Base-by-base conservation (phyloP, 805 yeast species). In the Lachancea lanzarotensis region DNA sequence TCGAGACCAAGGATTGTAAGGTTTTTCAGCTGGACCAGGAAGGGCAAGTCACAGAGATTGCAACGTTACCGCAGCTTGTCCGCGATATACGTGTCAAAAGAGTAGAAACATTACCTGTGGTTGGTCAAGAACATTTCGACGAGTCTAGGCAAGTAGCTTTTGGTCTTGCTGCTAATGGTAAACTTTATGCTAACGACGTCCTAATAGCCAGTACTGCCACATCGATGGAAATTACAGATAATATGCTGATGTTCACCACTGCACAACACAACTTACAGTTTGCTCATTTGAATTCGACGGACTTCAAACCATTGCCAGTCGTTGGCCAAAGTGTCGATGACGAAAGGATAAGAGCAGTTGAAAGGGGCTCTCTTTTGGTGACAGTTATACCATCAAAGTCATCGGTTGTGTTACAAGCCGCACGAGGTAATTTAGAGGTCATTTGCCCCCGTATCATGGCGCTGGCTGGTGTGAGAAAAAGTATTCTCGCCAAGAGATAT, bases 401-500 rank as follows among this genome's bases (percentile, higher is more conserved):
- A 45, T 75, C 90, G 0, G 89, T 95, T 16, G 80, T 87, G 3
- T 70, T 93, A 43, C 96, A 93, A 63, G 96, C 96, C 3, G 95
- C 95, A 47, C 77, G 99, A 62, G 99, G 99, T 49, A 93, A 93
- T 57, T 69, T 93, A 53, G 99, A 93, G 64, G 89, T 98, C 0
- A 84, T 93, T 16, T 82, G 79, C 57, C 98, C 99, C 12, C 75
- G 98, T 62, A 84, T 93, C 38, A 81, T 93, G 84, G 95, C 91
- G 2, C 68, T 93, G 33, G 75, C 85, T 11, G 93, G 83, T 18
- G 95, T 93, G 20, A 76, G 98, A 52, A 71, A 74, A 29, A 73
- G 74, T 52, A 87, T 93, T 49, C 70, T 74, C 29, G 66, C 70
- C 0, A 70, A 66, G 46, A 68, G 78, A 30, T 93, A 83, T 56